phyloP scores from a whole-genome alignment of 352 stramenopile species.

The Thalassiosira exigua region DNA sequence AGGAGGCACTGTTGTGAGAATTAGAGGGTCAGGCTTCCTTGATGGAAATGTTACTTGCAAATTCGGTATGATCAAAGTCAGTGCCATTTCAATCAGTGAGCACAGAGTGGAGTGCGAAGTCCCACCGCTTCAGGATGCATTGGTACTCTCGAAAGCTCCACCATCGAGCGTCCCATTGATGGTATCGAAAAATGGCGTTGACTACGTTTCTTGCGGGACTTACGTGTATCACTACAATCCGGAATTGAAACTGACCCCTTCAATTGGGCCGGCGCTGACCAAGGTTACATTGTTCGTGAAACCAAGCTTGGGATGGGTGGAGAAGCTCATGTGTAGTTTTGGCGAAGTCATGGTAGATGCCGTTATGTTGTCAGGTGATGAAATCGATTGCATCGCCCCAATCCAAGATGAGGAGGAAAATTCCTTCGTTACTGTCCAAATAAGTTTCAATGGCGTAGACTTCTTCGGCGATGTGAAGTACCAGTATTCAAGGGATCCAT shows the following conservation, averaged over 20 bases:
- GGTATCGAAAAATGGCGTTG: constrained; percentile 33
- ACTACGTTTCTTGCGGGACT: constrained; percentile 12
- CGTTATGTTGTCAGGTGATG: not conserved
- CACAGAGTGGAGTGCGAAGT: constrained; percentile 15
- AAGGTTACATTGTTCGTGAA: constrained; percentile 11
- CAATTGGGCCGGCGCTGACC: constrained; percentile 19
- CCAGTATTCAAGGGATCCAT: constrained; percentile 18
- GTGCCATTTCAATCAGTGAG: constrained; percentile 9
- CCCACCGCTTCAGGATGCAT: not conserved
- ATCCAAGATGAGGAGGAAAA: constrained; percentile 4
- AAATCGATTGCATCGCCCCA: constrained; percentile 17
- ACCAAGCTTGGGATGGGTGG: constrained; percentile 15
- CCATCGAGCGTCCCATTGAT: not conserved
- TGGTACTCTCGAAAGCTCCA: not conserved
- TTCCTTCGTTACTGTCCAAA: constrained; percentile 14
- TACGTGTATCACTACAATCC: constrained; percentile 19
- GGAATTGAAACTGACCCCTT: constrained; percentile 18
- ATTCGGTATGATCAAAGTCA: constrained; percentile 8
- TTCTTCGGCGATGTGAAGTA: constrained; percentile 21
- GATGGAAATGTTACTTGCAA: constrained; percentile 17
- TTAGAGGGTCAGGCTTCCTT: constrained; percentile 24
- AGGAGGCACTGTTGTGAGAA: constrained; percentile 24
- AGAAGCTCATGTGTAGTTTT: constrained; percentile 31
- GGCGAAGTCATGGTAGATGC: constrained; percentile 15
- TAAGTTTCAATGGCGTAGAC: constrained; percentile 46